Percentiles rank a stretch among this genome's conserved stretches.
Conservation (phyloP, 495 filamentous ascomycete genomes). For the Cetradonia linearis region DNA sequence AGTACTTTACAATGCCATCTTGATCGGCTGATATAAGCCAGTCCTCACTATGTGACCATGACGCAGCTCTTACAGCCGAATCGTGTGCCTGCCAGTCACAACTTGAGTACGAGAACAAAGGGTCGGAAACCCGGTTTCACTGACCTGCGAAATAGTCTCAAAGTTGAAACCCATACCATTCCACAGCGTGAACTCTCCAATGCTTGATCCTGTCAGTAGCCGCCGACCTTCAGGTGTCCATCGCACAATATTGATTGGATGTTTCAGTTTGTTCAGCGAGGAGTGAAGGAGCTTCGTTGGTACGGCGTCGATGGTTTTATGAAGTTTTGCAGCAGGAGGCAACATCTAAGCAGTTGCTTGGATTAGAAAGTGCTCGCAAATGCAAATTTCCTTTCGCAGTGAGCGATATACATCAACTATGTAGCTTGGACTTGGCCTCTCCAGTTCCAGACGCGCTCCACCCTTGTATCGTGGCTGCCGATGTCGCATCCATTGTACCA, state of each 20-base stretch:
- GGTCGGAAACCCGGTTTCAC: constrained; percentile 17
- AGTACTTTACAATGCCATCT: constrained; percentile 92
- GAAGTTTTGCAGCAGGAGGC: constrained; percentile 63
- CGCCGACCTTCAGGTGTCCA: constrained; percentile 96
- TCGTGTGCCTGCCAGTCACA: constrained; percentile 61
- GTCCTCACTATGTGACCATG: constrained; percentile 88
- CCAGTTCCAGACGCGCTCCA: constrained; percentile 55
- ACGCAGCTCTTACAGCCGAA: constrained; percentile 74
- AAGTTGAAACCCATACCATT: constrained; percentile 99
- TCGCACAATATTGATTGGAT: constrained; percentile 91
- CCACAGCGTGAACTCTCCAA: constrained; percentile 96
- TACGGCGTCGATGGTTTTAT: constrained; percentile 69
- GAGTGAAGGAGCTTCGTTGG: constrained; percentile 87
- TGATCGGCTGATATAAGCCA: constrained; percentile 96
- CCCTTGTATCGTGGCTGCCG: constrained; percentile 66
- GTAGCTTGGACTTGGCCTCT: constrained; percentile 79
- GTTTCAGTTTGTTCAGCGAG: constrained; percentile 93
- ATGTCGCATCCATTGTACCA: constrained; percentile 87
- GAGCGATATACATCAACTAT: constrained; percentile 66
- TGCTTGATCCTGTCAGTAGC: constrained; percentile 83
- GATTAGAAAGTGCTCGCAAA: neutral
- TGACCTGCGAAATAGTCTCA: constrained; percentile 89
- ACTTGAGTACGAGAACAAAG: neutral
- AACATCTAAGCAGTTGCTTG: constrained; percentile 52
- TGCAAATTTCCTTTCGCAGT: constrained; percentile 15